Evolutionary conservation across 176 grass and related monocot species (phyloP).

Genomic region (Oropetium thomaeum): DNA sequence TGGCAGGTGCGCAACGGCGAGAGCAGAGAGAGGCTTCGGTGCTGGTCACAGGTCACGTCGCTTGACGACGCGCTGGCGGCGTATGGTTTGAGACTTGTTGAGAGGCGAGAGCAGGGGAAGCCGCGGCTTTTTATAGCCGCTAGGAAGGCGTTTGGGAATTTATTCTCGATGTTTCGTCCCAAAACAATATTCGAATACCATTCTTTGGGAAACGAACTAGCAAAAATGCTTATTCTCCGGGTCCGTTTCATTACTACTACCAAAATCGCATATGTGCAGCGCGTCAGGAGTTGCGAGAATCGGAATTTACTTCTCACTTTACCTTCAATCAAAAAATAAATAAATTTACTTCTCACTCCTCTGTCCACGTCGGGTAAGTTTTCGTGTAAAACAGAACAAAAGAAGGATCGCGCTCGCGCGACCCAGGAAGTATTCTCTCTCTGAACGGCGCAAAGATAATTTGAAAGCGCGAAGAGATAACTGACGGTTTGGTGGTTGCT

Average conservation of each 20-base stretch:
- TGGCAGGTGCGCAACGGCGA: background rate
- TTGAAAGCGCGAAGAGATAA: background rate
- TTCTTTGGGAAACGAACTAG: background rate
- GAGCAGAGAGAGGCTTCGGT: background rate
- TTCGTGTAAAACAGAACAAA: too few species aligned
- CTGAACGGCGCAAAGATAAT: background rate
- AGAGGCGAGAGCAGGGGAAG: background rate
- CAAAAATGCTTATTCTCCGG: background rate
- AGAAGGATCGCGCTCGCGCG: background rate
- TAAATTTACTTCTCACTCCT: too few species aligned
- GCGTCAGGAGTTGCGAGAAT: background rate
- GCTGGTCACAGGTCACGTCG: too few species aligned
- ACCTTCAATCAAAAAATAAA: too few species aligned
- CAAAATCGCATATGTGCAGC: background rate
- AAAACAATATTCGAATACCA: background rate
- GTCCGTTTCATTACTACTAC: background rate
- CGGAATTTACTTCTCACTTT: background rate
- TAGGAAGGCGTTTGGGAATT: background rate
- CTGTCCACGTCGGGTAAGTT: too few species aligned
- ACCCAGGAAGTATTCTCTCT: background rate
- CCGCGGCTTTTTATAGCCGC: slow-evolving; percentile 18
- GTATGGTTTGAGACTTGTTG: background rate
- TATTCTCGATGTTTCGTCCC: background rate
- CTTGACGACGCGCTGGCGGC: background rate
- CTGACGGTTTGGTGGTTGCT: background rate